Evolutionary conservation across 2,329 filamentous ascomycete species (phyloP).

Genomic region (Ambrosiella xylebori): DNA sequence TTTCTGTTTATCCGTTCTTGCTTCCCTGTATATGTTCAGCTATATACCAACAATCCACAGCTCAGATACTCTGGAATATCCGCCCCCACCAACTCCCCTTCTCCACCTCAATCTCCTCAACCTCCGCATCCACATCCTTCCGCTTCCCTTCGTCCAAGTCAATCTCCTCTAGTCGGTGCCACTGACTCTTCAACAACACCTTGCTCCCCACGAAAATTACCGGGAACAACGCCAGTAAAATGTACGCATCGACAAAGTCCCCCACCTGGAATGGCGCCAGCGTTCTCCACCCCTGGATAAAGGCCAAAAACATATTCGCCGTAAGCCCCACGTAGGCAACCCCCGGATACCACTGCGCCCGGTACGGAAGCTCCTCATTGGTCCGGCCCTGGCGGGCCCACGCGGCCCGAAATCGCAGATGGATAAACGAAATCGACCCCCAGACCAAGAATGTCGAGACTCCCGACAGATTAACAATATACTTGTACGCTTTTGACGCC

Average conservation of each 20-base stretch:
- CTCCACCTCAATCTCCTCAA: slow-evolving; percentile 18
- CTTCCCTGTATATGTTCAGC: too few species aligned
- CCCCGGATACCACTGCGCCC: slow-evolving; percentile 36
- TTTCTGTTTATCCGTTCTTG: too few species aligned
- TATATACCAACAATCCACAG: too few species aligned
- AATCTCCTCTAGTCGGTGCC: slow-evolving; percentile 33
- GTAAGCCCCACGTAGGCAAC: slow-evolving; percentile 41
- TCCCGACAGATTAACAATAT: slow-evolving; percentile 54
- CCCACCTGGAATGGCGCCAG: slow-evolving; percentile 39
- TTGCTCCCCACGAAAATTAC: slow-evolving; percentile 41
- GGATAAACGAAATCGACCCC: slow-evolving; percentile 52
- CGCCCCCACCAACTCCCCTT: slow-evolving; percentile 18
- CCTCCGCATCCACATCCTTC: slow-evolving; percentile 32
- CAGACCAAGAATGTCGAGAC: slow-evolving; percentile 58
- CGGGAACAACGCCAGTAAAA: slow-evolving; percentile 40
- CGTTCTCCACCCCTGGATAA: slow-evolving; percentile 45
- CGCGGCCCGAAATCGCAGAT: slow-evolving; percentile 52
- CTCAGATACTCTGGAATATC: neutral
- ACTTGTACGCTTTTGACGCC: slow-evolving; percentile 45
- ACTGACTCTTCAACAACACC: slow-evolving; percentile 33
- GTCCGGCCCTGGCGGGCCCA: slow-evolving; percentile 41
- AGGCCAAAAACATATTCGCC: slow-evolving; percentile 40
- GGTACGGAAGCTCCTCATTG: slow-evolving; percentile 37
- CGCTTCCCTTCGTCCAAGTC: slow-evolving; percentile 40
- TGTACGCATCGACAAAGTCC: slow-evolving; percentile 46